Conservation (phyloP, 1,284 basidiomycete genomes). For the Melampsora americana region DNA sequence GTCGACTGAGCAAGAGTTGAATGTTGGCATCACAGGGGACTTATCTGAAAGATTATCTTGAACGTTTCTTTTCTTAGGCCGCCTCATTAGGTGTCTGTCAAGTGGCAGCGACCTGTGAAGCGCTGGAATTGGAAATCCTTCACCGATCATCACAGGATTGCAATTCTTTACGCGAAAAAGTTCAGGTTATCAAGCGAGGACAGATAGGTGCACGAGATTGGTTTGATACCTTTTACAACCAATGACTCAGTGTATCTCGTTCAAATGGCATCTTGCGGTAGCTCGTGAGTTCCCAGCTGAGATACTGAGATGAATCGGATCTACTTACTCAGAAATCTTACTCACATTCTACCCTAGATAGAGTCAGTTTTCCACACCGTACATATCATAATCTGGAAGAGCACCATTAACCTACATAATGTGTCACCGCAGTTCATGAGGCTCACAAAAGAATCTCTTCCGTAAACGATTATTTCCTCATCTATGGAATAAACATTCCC, state of each 20-base stretch:
- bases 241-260: neutral
- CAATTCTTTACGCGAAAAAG: conserved; percentile 19
- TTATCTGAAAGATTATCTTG: neutral
- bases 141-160: conserved; percentile 1
- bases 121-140: conserved; percentile 30
- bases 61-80: conserved; percentile 13
- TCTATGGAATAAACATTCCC: too few relatives aligned
- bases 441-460: too few relatives aligned
- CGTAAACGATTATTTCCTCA: too few relatives aligned
- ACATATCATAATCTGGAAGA: too few relatives aligned
- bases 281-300: too few relatives aligned
- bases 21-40: neutral
- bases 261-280: neutral
- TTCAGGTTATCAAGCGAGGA: conserved; percentile 21
- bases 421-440: too few relatives aligned
- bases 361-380: too few relatives aligned
- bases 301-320: too few relatives aligned
- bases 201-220: conserved; percentile 22
- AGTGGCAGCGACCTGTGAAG: conserved; percentile 36
- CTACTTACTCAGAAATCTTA: too few relatives aligned
- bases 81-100: conserved; percentile 33
- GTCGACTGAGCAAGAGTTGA: neutral
- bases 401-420: too few relatives aligned
- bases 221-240: conserved; percentile 32
- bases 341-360: too few relatives aligned